phyloP scores from a whole-genome alignment of 2,329 filamentous ascomycete species.

The Chaetomium sp. region DNA sequence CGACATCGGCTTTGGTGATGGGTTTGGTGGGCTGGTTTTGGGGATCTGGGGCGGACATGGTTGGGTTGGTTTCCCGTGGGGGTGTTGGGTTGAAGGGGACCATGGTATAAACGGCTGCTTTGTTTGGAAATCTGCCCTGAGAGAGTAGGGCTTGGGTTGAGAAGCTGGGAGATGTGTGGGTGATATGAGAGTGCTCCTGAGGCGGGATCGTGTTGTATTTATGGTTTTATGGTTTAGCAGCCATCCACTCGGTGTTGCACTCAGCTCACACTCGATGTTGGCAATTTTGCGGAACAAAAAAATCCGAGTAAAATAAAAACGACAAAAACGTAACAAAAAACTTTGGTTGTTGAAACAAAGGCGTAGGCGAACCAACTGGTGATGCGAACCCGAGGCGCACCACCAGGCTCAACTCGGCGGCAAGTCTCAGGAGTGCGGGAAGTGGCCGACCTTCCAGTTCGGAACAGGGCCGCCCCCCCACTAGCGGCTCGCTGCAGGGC shows the following conservation, averaged over 20 bases:
- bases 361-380: not conserved
- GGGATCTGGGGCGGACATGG: not conserved
- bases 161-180: not conserved
- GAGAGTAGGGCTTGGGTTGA: not conserved
- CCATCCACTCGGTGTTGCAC: too few relatives aligned
- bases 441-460: not conserved
- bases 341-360: not conserved
- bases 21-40: not conserved
- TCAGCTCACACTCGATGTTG: too few relatives aligned
- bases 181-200: not conserved
- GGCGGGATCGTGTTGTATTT: not conserved
- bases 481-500: slow-evolving; percentile 1
- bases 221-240: not conserved
- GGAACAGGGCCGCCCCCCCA: not conserved
- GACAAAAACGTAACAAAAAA: not conserved
- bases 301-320: not conserved
- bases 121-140: too few relatives aligned
- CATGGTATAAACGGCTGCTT: too few relatives aligned
- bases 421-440: too few relatives aligned
- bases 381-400: slow-evolving; percentile 4
- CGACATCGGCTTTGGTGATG: slow-evolving; percentile 19
- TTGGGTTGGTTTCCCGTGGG: not conserved
- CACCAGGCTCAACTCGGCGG: not conserved
- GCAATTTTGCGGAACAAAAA: too few relatives aligned
- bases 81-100: not conserved